Percentiles rank a stretch among this genome's conserved stretches.
Conservation (phyloP, 2,329 filamentous ascomycete species). For the Trichoderma koningiopsis region DNA sequence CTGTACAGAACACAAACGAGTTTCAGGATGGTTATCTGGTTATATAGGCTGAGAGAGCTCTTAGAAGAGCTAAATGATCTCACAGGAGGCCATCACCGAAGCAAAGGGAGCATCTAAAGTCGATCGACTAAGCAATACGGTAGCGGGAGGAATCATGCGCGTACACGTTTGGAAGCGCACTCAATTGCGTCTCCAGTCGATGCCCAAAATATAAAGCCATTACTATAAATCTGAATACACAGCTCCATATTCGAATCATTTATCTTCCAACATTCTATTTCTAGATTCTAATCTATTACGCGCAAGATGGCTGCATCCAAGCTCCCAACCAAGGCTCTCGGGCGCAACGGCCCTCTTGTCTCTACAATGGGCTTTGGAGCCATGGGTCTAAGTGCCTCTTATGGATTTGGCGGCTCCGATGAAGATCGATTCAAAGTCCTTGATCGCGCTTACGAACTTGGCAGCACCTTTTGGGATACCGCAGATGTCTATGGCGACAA, state of each 20-base stretch:
- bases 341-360: constrained; percentile 55
- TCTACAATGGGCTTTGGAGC: constrained; percentile 54
- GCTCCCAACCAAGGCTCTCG: constrained; percentile 39
- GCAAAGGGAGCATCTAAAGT: background rate
- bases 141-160: background rate
- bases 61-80: background rate
- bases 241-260: background rate
- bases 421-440: constrained; percentile 54
- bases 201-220: no score
- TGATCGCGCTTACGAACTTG: constrained; percentile 52
- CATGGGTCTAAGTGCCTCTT: constrained; percentile 51
- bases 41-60: background rate
- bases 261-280: background rate
- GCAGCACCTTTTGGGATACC: constrained; percentile 56
- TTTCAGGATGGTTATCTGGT: background rate
- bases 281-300: background rate
- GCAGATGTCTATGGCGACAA: constrained; percentile 50
- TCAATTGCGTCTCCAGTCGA: background rate
- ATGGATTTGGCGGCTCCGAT: constrained; percentile 47
- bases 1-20: background rate
- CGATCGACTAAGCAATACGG: constrained; percentile 8
- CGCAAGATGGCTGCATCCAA: background rate
- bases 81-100: background rate
- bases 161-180: background rate
- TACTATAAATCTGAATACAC: background rate